phyloP scores from a whole-genome alignment of 805 yeast genomes.

The Zygosaccharomyces gambellarensis region DNA sequence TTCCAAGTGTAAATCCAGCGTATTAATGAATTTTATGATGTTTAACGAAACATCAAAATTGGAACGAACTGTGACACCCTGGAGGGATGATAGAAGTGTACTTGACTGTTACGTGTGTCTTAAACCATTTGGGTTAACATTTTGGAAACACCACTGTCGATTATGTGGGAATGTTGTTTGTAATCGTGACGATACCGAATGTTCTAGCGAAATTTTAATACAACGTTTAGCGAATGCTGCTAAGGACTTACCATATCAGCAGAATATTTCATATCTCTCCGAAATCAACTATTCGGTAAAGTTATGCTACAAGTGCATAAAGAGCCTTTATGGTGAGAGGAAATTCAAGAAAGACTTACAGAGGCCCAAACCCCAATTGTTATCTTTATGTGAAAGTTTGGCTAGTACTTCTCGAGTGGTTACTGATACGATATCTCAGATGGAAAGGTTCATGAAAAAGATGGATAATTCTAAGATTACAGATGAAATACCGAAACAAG shows the following conservation, averaged over 20 bases:
- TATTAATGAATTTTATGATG: slow-evolving; percentile 26
- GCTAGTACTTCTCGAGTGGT: slow-evolving; percentile 38
- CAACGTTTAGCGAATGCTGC: slow-evolving; percentile 24
- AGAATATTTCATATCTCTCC: slow-evolving; percentile 16
- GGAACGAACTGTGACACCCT: slow-evolving; percentile 50
- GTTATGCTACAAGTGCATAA: slow-evolving; percentile 67
- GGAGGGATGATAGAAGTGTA: slow-evolving; percentile 56
- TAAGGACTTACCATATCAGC: slow-evolving; percentile 22
- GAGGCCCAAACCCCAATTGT: slow-evolving; percentile 34
- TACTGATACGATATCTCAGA: slow-evolving; percentile 38
- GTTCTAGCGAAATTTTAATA: slow-evolving; percentile 71
- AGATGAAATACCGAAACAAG: slow-evolving; percentile 23
- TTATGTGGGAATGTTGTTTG: slow-evolving; percentile 82
- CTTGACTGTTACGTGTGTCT: slow-evolving; percentile 61
- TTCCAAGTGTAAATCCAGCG: slow-evolving; percentile 19
- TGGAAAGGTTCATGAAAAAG: slow-evolving; percentile 37
- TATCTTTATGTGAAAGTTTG: slow-evolving; percentile 41
- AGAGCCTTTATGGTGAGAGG: slow-evolving; percentile 52
- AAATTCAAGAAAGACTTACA: slow-evolving; percentile 42
- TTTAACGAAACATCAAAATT: slow-evolving; percentile 34
- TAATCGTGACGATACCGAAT: slow-evolving; percentile 54
- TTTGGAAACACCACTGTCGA: slow-evolving; percentile 87
- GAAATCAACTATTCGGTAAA: slow-evolving; percentile 40
- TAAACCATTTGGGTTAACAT: slow-evolving; percentile 48
- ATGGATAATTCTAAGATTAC: slow-evolving; percentile 32